Evolutionary conservation across 139 green algal species (phyloP).

Genomic region (Chlorella sp.): DNA sequence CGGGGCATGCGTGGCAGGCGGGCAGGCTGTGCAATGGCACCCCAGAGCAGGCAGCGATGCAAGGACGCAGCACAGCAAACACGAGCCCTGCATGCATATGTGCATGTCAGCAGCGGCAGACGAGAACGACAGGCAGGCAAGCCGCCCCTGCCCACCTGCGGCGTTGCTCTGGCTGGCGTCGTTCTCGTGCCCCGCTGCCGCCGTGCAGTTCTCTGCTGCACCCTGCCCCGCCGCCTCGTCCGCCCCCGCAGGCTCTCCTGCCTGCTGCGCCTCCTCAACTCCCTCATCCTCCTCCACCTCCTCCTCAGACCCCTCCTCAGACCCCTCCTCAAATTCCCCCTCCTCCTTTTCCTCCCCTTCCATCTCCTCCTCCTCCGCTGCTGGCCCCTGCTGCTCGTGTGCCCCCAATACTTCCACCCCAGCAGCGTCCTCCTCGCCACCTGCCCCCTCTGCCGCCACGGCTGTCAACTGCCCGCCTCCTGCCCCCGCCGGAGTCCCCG

Average conservation of each 20-base stretch:
- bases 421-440: background rate
- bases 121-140: background rate
- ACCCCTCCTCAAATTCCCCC: background rate
- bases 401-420: background rate
- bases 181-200: background rate
- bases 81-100: background rate
- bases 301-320: background rate
- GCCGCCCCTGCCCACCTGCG: background rate
- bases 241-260: background rate
- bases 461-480: background rate
- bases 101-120: background rate
- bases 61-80: background rate
- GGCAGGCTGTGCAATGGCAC: background rate
- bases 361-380: background rate
- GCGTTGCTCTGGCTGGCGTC: constrained; percentile 22
- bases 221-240: background rate
- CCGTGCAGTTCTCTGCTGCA: background rate
- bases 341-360: background rate
- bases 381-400: background rate
- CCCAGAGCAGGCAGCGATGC: background rate
- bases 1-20: background rate
- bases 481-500: background rate
- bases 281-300: background rate
- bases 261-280: background rate
- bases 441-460: background rate